Percentiles rank a stretch among this genome's conserved stretches.
Conservation (phyloP, 306 rosid species). For the Benincasa hispida region DNA sequence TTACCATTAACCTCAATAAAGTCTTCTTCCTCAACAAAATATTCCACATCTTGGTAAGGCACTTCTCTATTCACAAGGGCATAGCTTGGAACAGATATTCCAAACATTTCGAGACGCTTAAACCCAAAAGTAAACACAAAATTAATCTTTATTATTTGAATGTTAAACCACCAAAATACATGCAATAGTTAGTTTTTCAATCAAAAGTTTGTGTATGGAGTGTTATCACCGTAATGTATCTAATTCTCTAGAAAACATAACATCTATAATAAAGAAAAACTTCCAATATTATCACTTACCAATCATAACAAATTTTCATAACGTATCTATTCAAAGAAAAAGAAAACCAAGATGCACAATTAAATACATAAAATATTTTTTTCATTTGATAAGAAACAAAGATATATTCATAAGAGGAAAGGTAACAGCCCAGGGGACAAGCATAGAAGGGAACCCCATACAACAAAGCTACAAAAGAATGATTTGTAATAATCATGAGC, state of each 20-base stretch:
- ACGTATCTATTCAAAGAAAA: background rate
- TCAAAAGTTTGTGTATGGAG: background rate
- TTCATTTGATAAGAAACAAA: background rate
- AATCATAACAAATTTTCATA: background rate
- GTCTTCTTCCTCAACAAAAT: slow-evolving; percentile 91
- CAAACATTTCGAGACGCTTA: slow-evolving; percentile 71
- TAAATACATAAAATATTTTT: background rate
- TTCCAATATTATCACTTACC: background rate
- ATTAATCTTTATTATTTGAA: slow-evolving; percentile 15
- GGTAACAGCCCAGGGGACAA: background rate
- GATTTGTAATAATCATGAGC: too few relatives aligned
- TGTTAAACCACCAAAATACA: background rate
- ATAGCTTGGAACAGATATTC: slow-evolving; percentile 88
- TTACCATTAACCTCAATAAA: slow-evolving; percentile 82
- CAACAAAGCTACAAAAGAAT: background rate
- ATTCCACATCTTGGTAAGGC: slow-evolving; percentile 66
- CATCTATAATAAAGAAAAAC: background rate
- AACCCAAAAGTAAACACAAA: slow-evolving; percentile 18
- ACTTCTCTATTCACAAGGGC: slow-evolving; percentile 82
- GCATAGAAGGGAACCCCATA: background rate
- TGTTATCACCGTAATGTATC: background rate
- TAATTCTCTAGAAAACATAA: background rate
- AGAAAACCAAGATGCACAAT: background rate
- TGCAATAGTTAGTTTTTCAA: background rate
- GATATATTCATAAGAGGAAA: background rate